phyloP scores from a whole-genome alignment of 345 rosid genomes.

The Brassica cretica region DNA sequence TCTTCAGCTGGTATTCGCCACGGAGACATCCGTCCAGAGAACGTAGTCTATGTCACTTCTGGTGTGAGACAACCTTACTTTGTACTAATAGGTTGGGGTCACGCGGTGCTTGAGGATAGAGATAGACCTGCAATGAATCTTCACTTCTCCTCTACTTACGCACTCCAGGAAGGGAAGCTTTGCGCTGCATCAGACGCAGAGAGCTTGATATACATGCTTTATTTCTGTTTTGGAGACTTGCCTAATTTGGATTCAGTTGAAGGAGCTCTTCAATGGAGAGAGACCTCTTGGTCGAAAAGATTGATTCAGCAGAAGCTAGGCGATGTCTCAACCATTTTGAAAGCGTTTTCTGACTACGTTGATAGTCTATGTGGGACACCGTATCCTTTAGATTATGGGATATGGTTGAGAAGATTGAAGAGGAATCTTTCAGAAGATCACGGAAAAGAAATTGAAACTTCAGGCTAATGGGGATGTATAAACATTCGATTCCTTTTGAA shows the following conservation, averaged over 20 bases:
- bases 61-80: constrained; percentile 67
- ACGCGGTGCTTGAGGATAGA: constrained; percentile 92
- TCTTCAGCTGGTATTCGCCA: constrained; percentile 86
- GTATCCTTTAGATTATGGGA: constrained; percentile 89
- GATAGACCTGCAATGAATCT: constrained; percentile 97
- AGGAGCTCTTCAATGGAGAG: constrained; percentile 97
- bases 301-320: constrained; percentile 95
- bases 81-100: constrained; percentile 95
- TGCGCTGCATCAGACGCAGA: constrained; percentile 98
- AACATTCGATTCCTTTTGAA: constrained; percentile 33
- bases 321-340: constrained; percentile 78
- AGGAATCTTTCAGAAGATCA: constrained; percentile 78
- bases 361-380: constrained; percentile 98
- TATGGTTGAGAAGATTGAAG: constrained; percentile 87
- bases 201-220: constrained; percentile 93
- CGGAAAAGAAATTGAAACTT: constrained; percentile 76
- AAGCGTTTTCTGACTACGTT: constrained; percentile 98
- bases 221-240: constrained; percentile 72
- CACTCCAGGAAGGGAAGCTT: constrained; percentile 92
- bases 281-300: constrained; percentile 90
- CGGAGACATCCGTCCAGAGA: constrained; percentile 91
- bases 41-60: constrained; percentile 64
- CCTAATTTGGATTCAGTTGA: constrained; percentile 92
- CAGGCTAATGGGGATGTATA: constrained; percentile 48
- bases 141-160: constrained; percentile 92